phyloP scores from a whole-genome alignment of 352 stramenopile genomes.

The Phytophthora niederhauseri region DNA sequence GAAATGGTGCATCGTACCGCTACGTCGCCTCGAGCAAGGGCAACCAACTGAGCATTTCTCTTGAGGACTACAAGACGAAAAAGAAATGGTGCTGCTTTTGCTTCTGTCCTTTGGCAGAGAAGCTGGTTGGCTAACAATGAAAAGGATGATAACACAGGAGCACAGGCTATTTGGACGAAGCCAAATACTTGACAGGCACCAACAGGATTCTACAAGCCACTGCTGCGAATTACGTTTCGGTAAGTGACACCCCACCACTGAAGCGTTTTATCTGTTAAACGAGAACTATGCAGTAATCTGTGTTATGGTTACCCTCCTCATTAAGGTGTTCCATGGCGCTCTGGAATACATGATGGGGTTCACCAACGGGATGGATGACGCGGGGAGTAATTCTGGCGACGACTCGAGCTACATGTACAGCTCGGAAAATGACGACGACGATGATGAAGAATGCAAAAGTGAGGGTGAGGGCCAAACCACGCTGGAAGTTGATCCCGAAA shows the following conservation, averaged over 20 bases:
- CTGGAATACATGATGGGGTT: constrained; percentile 14
- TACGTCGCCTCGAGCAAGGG: not conserved
- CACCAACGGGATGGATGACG: not conserved
- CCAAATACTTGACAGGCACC: constrained; percentile 13
- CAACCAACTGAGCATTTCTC: constrained; percentile 10
- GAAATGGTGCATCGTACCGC: constrained; percentile 12
- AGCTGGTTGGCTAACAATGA: not conserved
- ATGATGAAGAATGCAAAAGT: not conserved
- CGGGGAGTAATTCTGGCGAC: not conserved
- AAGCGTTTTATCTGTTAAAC: not conserved
- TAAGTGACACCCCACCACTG: not conserved
- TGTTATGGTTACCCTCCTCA: not conserved
- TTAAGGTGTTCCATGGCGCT: constrained; percentile 15
- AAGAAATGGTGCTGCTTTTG: constrained; percentile 7
- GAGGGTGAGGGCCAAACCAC: not conserved
- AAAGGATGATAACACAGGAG: not conserved
- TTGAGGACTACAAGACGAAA: constrained; percentile 19
- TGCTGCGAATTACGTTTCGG: constrained; percentile 8
- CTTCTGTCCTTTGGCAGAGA: not conserved
- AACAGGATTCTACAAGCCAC: constrained; percentile 13
- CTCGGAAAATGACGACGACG: constrained; percentile 7
- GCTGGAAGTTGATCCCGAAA: not conserved
- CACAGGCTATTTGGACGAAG: constrained; percentile 12
- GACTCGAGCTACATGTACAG: not conserved
- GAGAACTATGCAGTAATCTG: not conserved